These are phyloP conservation scores for Aquilaria malaccensis DNA, from an alignment of 345 rosid genomes.

Conservation along the genomic window DNA sequence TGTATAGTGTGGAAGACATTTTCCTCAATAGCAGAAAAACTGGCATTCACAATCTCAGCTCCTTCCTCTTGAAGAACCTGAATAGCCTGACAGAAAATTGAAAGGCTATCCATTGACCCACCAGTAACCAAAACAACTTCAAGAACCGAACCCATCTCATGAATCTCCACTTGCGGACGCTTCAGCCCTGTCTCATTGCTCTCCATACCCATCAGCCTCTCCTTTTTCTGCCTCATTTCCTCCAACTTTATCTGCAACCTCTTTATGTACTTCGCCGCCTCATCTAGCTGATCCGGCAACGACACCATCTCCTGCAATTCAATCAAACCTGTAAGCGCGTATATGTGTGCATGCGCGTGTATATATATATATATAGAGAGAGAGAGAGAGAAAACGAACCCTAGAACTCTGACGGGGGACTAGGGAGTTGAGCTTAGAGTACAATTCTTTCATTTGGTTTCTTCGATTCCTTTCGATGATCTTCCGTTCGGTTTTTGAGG, in stretches of 20 bases:
- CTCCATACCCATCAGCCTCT: constrained; percentile 15
- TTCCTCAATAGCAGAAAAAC: constrained; percentile 26
- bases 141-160: constrained; percentile 28
- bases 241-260: constrained; percentile 44
- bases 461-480: constrained; percentile 52
- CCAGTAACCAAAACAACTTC: constrained; percentile 35
- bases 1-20: constrained; percentile 36
- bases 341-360: no score
- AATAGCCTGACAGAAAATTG: constrained; percentile 31
- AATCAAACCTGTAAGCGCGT: no score
- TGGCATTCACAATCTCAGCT: constrained; percentile 35
- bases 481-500: constrained; percentile 47
- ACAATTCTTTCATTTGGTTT: constrained; percentile 55
- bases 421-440: constrained; percentile 43
- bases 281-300: constrained; percentile 48
- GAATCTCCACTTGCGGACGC: constrained; percentile 28
- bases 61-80: constrained; percentile 42
- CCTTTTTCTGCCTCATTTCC: constrained; percentile 44
- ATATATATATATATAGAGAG: background rate
- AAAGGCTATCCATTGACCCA: constrained; percentile 20
- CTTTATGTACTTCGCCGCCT: constrained; percentile 53
- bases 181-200: background rate
- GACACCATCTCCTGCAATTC: constrained; percentile 28
- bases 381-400: constrained; percentile 17
- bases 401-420: constrained; percentile 31